These are phyloP conservation scores for Xerocomellus intermedius DNA, from an alignment of 768 basidiomycete genomes.

Conservation along the genomic window DNA sequence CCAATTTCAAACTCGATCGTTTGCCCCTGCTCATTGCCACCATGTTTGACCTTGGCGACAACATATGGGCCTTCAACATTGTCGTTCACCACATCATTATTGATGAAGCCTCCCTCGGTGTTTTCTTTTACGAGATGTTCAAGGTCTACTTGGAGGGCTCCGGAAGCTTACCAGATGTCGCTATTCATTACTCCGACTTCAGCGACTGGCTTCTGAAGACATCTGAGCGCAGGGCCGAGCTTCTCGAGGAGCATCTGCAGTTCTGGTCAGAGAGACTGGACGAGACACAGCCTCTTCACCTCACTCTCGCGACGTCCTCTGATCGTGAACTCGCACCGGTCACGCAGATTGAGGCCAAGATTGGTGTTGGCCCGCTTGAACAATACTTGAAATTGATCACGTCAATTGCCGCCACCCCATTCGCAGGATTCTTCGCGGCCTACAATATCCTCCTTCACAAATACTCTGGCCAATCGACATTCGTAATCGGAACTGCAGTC, in stretches of 20 bases:
- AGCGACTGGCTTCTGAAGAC: slow-evolving; percentile 29
- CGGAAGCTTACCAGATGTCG: slow-evolving; percentile 24
- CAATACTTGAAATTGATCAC: slow-evolving; percentile 21
- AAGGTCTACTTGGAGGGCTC: slow-evolving; percentile 27
- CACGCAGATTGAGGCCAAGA: slow-evolving; percentile 28
- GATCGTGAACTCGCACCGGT: slow-evolving; percentile 27
- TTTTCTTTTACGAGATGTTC: slow-evolving; percentile 34
- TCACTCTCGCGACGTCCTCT: slow-evolving; percentile 27
- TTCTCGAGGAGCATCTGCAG: slow-evolving; percentile 24
- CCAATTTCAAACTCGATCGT: slow-evolving; percentile 27
- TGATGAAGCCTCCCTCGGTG: slow-evolving; percentile 28
- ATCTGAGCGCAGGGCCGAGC: slow-evolving; percentile 27
- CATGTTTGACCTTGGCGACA: slow-evolving; percentile 24
- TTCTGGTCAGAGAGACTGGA: slow-evolving; percentile 25
- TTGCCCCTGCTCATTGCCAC: slow-evolving; percentile 25
- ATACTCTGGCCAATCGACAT: slow-evolving; percentile 30
- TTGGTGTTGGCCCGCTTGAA: slow-evolving; percentile 17
- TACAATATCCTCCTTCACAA: slow-evolving; percentile 35
- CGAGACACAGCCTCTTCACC: slow-evolving; percentile 16
- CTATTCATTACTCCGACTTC: slow-evolving; percentile 22
- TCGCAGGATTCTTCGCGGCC: slow-evolving; percentile 32
- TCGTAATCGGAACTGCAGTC: slow-evolving; percentile 31
- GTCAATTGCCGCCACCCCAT: slow-evolving; percentile 20
- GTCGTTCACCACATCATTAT: slow-evolving; percentile 33
- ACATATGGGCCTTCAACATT: slow-evolving; percentile 28